Evolutionary conservation across 805 yeast species (phyloP).

Genomic region (Nakazawaea anatomiae): DNA sequence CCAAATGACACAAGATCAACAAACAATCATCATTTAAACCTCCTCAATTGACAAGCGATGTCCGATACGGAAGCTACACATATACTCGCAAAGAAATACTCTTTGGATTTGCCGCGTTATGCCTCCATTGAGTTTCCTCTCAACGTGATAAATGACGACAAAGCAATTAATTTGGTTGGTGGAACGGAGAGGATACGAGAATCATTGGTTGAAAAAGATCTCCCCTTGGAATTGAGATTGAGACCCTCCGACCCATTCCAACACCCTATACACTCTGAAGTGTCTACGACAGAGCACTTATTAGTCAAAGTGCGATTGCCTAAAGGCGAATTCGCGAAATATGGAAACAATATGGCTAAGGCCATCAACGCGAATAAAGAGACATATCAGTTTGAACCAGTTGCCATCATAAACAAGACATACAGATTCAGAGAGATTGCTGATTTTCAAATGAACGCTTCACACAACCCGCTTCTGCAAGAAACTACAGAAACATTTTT

Average conservation of each 20-base stretch:
- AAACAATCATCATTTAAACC: not conserved
- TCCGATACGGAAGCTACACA: not conserved
- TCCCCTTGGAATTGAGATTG: constrained; percentile 22
- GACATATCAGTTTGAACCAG: constrained; percentile 46
- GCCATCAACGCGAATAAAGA: constrained; percentile 33
- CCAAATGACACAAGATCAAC: not conserved
- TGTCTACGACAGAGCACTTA: constrained; percentile 49
- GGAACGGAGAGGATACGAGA: constrained; percentile 40
- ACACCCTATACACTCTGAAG: constrained; percentile 59
- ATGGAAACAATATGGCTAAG: constrained; percentile 36
- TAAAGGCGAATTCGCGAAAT: constrained; percentile 37
- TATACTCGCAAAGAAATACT: constrained; percentile 41
- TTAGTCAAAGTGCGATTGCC: constrained; percentile 58
- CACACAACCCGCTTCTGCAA: constrained; percentile 35
- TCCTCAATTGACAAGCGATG: not conserved
- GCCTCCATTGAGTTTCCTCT: constrained; percentile 78
- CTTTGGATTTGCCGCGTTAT: constrained; percentile 69
- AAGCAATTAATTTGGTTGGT: constrained; percentile 67
- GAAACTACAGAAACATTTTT: constrained; percentile 18
- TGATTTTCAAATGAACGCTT: constrained; percentile 75
- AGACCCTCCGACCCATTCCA: constrained; percentile 31
- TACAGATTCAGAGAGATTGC: constrained; percentile 80
- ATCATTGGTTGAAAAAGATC: constrained; percentile 31
- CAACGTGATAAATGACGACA: constrained; percentile 52
- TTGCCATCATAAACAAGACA: constrained; percentile 61